phyloP scores from a whole-genome alignment of 345 rosid species.

The Rhizophora apiculata region DNA sequence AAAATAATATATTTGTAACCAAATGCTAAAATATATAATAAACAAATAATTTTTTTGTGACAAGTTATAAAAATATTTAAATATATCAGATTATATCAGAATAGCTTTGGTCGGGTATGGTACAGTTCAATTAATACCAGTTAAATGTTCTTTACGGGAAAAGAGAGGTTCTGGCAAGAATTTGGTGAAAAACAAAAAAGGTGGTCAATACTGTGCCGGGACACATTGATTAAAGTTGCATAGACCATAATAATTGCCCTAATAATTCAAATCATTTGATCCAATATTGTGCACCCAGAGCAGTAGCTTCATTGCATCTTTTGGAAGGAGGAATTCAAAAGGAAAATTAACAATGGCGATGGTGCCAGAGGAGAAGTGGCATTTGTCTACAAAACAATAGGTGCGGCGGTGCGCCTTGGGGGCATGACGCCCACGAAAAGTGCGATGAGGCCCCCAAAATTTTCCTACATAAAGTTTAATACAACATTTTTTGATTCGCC shows the following conservation, averaged over 20 bases:
- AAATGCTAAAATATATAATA: too few relatives aligned
- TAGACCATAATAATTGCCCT: conserved; percentile 47
- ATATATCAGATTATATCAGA: too few relatives aligned
- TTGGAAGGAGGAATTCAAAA: too few relatives aligned
- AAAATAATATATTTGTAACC: too few relatives aligned
- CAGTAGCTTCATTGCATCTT: too few relatives aligned
- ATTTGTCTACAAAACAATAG: conserved; percentile 1
- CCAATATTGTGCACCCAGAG: not conserved
- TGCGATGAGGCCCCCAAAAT: too few relatives aligned
- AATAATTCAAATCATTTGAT: conserved; percentile 32
- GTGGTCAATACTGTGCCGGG: conserved; percentile 34
- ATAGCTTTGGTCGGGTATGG: not conserved
- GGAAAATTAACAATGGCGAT: too few relatives aligned
- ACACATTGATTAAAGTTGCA: conserved; percentile 42
- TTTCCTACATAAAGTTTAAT: too few relatives aligned
- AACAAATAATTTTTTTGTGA: too few relatives aligned
- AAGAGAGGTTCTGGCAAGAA: conserved; percentile 3
- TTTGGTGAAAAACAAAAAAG: conserved; percentile 14
- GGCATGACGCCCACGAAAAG: too few relatives aligned
- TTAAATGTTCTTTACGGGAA: conserved; percentile 8
- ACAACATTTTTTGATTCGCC: too few relatives aligned
- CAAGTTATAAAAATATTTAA: too few relatives aligned
- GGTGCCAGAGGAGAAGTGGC: not conserved
- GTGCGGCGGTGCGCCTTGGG: not conserved
- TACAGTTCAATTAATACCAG: not conserved